Percentiles rank a stretch among this genome's conserved stretches.
These are phyloP conservation scores for Lepidopterella palustris DNA, from an alignment of 495 filamentous ascomycete genomes.

Conservation along the genomic window DNA sequence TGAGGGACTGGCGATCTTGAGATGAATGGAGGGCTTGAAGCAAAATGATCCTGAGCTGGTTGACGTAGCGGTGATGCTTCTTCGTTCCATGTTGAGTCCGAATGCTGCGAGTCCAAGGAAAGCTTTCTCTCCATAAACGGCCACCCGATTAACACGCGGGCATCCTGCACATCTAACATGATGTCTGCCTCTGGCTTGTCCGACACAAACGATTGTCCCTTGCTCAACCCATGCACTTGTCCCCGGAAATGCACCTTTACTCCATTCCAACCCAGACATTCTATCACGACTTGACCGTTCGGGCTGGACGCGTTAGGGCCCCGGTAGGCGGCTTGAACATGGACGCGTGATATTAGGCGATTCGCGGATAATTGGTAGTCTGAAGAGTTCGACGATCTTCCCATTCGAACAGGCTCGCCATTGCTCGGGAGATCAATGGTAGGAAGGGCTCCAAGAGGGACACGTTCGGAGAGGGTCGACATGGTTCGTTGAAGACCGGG, in stretches of 20 bases:
- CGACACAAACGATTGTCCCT: constrained; percentile 84
- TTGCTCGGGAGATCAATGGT: constrained; percentile 72
- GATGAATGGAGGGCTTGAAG: constrained; percentile 63
- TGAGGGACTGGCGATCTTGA: constrained; percentile 30
- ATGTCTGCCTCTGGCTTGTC: constrained; percentile 86
- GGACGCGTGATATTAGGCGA: constrained; percentile 83
- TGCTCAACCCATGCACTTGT: constrained; percentile 73
- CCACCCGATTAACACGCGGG: constrained; percentile 84
- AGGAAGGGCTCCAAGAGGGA: constrained; percentile 74
- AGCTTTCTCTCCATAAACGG: constrained; percentile 58
- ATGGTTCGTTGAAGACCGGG: constrained; percentile 52
- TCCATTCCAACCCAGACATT: constrained; percentile 94
- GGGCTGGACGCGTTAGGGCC: constrained; percentile 46
- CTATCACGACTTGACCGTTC: constrained; percentile 67
- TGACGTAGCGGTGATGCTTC: constrained; percentile 41
- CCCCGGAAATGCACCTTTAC: constrained; percentile 89
- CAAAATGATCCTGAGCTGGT: constrained; percentile 33
- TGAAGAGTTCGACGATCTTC: constrained; percentile 84
- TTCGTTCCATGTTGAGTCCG: constrained; percentile 67
- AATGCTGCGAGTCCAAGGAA: constrained; percentile 50
- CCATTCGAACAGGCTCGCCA: constrained; percentile 79
- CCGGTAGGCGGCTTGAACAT: constrained; percentile 82
- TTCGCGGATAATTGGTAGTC: constrained; percentile 88
- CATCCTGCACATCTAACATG: constrained; percentile 92
- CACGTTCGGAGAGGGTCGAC: constrained; percentile 73